phyloP scores from a whole-genome alignment of 2,329 filamentous ascomycete species.

The Clarireedia paspali region DNA sequence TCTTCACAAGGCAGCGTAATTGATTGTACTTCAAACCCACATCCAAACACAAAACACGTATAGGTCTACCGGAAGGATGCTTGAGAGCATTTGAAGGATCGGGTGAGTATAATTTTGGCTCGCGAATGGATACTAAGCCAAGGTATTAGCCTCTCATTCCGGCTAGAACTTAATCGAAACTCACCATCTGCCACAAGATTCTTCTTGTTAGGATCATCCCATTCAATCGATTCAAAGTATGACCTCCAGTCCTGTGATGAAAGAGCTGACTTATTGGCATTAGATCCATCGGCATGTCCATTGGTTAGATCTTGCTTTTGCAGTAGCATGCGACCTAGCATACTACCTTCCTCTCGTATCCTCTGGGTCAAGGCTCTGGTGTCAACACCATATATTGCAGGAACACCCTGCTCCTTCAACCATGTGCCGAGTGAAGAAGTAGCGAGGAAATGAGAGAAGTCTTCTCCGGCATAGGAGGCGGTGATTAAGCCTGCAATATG shows the following conservation, averaged over 20 bases:
- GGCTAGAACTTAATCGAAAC: conserved; percentile 30
- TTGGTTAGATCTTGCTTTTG: conserved; percentile 48
- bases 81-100: conserved; percentile 63
- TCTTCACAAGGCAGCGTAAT: conserved; percentile 81
- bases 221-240: conserved; percentile 73
- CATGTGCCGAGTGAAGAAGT: conserved; percentile 84
- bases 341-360: conserved; percentile 89
- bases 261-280: conserved; percentile 28
- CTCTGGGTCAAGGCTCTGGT: conserved; percentile 90
- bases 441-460: conserved; percentile 91
- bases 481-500: conserved; percentile 89
- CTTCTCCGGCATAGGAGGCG: conserved; percentile 86
- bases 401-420: conserved; percentile 92
- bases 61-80: conserved; percentile 78
- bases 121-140: conserved; percentile 72
- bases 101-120: conserved; percentile 79
- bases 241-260: conserved; percentile 36
- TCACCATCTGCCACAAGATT: conserved; percentile 94
- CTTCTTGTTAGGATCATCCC: conserved; percentile 85
- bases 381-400: conserved; percentile 91
- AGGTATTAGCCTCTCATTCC: conserved; percentile 32
- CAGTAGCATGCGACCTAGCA: conserved; percentile 84
- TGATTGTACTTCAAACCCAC: conserved; percentile 99
- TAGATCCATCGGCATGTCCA: conserved; percentile 33
- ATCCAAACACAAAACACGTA: conserved; percentile 88